Conservation (phyloP, 257 asterid genomes). For the Solanum bukasovii region DNA sequence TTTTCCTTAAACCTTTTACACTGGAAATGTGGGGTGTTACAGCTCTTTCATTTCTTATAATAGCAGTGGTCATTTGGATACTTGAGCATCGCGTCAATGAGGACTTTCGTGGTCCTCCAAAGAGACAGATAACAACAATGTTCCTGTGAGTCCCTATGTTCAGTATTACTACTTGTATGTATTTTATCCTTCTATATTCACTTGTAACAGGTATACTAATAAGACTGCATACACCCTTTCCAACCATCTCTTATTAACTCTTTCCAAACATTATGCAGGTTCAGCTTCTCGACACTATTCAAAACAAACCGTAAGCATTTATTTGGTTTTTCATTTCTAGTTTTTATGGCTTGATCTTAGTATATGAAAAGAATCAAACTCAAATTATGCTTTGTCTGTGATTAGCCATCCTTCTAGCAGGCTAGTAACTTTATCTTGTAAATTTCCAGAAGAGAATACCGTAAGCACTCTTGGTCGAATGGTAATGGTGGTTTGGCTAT, state of each 20-base stretch:
- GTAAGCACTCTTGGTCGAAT: conserved; percentile 40
- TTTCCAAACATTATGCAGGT: conserved; percentile 28
- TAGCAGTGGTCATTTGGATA: conserved; percentile 21
- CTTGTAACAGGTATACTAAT: neutral
- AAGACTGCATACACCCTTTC: neutral
- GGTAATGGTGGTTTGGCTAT: conserved; percentile 51
- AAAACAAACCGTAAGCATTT: conserved; percentile 38
- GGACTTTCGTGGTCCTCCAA: conserved; percentile 24
- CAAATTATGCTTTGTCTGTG: neutral
- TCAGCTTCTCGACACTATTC: conserved; percentile 54
- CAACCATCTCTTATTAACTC: neutral
- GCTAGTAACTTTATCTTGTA: neutral
- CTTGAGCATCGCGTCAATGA: conserved; percentile 26
- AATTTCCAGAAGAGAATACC: conserved; percentile 38
- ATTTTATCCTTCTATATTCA: neutral
- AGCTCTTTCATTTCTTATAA: conserved; percentile 13
- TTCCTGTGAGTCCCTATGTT: conserved; percentile 13
- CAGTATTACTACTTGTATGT: neutral
- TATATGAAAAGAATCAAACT: neutral
- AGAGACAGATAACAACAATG: conserved; percentile 18
- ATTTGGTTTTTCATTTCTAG: neutral
- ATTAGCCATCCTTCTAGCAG: neutral
- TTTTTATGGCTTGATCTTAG: neutral
- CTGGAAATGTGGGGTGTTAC: conserved; percentile 14
- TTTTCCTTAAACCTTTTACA: conserved; percentile 18